Evolutionary conservation across 2,329 filamentous ascomycete genomes (phyloP).

Genomic region (Sarocladium strictum): DNA sequence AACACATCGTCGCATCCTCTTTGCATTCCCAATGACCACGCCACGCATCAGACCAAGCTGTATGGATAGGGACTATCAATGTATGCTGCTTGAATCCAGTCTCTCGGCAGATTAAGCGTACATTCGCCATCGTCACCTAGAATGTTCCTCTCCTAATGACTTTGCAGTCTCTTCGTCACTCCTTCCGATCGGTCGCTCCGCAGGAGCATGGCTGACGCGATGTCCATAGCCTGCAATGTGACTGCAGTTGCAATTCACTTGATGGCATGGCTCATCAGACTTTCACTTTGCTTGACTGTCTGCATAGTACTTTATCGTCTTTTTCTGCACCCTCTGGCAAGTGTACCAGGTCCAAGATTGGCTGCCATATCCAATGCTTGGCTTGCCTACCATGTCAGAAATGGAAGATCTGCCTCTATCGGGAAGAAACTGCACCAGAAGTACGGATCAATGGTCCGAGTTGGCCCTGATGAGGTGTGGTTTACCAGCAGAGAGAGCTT

Average conservation of each 20-base stretch:
- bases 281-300: background rate
- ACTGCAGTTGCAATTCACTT: background rate
- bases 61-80: too few species aligned
- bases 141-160: background rate
- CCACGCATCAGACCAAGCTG: too few species aligned
- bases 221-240: background rate
- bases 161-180: background rate
- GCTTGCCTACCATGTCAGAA: slow-evolving; percentile 39
- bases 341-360: slow-evolving; percentile 38
- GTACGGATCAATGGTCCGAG: slow-evolving; percentile 46
- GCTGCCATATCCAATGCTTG: slow-evolving; percentile 43
- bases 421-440: slow-evolving; percentile 36
- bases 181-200: background rate
- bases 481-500: slow-evolving; percentile 42
- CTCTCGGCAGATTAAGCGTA: too few species aligned
- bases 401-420: slow-evolving; percentile 35
- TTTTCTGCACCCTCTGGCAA: slow-evolving; percentile 36
- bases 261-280: background rate
- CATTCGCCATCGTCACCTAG: background rate
- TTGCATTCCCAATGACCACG: too few species aligned
- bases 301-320: slow-evolving; percentile 28
- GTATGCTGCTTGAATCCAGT: too few species aligned
- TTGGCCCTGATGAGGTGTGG: slow-evolving; percentile 50
- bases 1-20: too few species aligned
- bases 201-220: background rate